Evolutionary conservation across 805 yeast genomes (phyloP).

Genomic region (Yarrowia sp.): DNA sequence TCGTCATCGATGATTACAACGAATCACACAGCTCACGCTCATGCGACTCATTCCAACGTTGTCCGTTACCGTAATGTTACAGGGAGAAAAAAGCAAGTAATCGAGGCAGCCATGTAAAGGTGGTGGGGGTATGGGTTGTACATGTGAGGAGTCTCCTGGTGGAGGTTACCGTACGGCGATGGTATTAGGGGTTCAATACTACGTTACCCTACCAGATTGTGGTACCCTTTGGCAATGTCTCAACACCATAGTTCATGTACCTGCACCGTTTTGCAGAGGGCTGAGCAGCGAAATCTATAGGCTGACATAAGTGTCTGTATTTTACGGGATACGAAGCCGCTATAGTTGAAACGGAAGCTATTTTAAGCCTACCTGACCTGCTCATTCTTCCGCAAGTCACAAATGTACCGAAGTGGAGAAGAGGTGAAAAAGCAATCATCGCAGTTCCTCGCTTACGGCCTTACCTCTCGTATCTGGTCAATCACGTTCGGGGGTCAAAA

Average conservation of each 20-base stretch:
- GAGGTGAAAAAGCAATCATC: conserved; percentile 3
- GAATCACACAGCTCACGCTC: neutral
- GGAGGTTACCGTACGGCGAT: neutral
- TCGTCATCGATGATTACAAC: no score
- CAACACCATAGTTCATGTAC: conserved; percentile 1
- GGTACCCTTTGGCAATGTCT: neutral
- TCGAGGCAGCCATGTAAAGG: neutral
- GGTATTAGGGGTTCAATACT: neutral
- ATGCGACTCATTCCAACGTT: conserved; percentile 1
- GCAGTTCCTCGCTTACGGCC: neutral
- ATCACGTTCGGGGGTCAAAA: conserved; percentile 6
- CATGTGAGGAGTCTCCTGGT: no score
- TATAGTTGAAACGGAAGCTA: neutral
- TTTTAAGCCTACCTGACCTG: no score
- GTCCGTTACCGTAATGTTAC: neutral
- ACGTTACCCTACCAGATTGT: neutral
- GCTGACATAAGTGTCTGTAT: neutral
- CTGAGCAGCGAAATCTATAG: neutral
- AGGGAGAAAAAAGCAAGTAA: conserved; percentile 1
- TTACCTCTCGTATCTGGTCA: conserved; percentile 23
- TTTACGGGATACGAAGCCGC: neutral
- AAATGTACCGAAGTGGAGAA: neutral
- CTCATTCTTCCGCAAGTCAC: neutral
- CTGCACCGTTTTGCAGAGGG: conserved; percentile 10
- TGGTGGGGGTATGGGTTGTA: neutral